A percentile compares a stretch with the other conserved stretches of the same genome.
Conservation (phyloP, 768 basidiomycete genomes). For the Rhizopogon vinicolor region DNA sequence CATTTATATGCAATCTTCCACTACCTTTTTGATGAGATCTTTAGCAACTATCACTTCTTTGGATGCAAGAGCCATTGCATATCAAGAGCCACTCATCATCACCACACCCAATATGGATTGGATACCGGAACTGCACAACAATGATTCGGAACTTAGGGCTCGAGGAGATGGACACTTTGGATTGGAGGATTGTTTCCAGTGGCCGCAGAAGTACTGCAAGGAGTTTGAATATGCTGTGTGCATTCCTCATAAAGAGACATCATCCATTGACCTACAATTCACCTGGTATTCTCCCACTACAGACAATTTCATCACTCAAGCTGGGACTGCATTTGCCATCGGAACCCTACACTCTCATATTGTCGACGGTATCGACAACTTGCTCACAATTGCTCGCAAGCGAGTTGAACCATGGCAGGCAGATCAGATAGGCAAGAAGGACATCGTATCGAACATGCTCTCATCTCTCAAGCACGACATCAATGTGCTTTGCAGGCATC, state of each 20-base stretch:
- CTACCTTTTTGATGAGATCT: background rate
- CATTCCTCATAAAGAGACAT: background rate
- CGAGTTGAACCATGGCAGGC: too few relatives aligned
- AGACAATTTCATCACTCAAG: background rate
- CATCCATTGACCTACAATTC: too few relatives aligned
- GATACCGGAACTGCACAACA: conserved; percentile 1
- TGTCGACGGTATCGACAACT: background rate
- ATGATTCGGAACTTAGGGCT: background rate
- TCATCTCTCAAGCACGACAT: too few relatives aligned
- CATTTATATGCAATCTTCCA: too few relatives aligned
- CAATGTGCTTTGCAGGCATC: too few relatives aligned
- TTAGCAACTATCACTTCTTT: too few relatives aligned
- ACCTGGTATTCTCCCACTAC: background rate
- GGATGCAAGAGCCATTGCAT: background rate
- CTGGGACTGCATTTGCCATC: background rate
- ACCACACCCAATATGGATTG: conserved; percentile 5
- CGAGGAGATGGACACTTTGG: background rate
- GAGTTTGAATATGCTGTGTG: conserved; percentile 2
- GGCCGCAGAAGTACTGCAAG: conserved; percentile 2
- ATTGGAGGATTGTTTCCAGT: conserved; percentile 3
- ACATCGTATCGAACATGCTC: too few relatives aligned
- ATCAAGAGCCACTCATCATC: background rate
- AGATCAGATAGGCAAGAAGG: too few relatives aligned
- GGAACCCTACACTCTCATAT: background rate
- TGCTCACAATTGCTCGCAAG: too few relatives aligned